These are phyloP conservation scores for Przewalskia tangutica DNA, from an alignment of 257 asterid species.

Conservation along the genomic window DNA sequence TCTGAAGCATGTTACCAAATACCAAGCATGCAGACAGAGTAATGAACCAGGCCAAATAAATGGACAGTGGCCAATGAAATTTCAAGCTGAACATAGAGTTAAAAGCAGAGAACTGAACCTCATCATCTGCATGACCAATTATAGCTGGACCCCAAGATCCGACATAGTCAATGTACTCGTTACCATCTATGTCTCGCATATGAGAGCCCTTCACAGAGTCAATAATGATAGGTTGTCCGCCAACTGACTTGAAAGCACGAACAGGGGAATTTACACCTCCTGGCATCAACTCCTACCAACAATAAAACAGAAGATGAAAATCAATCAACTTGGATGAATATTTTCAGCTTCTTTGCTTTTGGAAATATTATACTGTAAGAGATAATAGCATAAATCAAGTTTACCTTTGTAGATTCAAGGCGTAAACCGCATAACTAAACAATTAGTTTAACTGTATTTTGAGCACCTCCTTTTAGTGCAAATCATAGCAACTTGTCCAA, in stretches of 20 bases:
- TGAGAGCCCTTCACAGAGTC: slow-evolving; percentile 92
- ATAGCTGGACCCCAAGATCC: slow-evolving; percentile 99
- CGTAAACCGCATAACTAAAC: neutral
- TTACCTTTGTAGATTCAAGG: neutral
- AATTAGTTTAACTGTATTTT: neutral
- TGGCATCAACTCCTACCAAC: slow-evolving; percentile 88
- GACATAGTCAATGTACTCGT: slow-evolving; percentile 94
- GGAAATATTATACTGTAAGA: too few relatives aligned
- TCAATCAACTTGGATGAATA: neutral
- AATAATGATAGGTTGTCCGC: slow-evolving; percentile 87
- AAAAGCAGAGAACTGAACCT: slow-evolving; percentile 32
- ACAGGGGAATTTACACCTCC: slow-evolving; percentile 99
- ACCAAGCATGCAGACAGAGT: neutral
- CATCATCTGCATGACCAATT: slow-evolving; percentile 96
- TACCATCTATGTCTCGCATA: slow-evolving; percentile 97
- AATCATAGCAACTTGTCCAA: neutral
- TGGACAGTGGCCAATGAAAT: neutral
- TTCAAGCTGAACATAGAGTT: neutral
- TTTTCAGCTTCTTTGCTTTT: too few relatives aligned
- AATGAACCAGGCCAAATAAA: neutral
- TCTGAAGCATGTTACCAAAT: neutral
- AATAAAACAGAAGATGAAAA: neutral
- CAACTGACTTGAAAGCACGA: slow-evolving; percentile 97
- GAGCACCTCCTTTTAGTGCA: neutral
- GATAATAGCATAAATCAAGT: neutral